Conservation (phyloP, 2,329 filamentous ascomycete genomes). For the Rachicladosporium sp. region DNA sequence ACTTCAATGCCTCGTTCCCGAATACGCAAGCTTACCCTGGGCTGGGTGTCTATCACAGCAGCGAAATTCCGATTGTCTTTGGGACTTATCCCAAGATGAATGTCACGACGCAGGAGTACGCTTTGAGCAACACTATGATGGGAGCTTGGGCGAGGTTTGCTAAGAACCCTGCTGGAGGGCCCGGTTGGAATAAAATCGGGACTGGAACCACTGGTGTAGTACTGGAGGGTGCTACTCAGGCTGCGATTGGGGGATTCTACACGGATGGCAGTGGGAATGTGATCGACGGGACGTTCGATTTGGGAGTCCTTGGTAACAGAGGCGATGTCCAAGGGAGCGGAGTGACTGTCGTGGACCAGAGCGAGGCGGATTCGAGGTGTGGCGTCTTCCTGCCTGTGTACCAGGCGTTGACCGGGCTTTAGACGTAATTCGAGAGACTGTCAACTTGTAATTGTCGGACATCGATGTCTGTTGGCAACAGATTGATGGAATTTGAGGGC, state of each 20-base stretch:
- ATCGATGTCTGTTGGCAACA: no score
- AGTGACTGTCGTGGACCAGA: neutral
- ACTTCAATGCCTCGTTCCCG: slow-evolving; percentile 18
- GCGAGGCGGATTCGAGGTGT: neutral
- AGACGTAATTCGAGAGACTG: no score
- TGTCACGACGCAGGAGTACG: slow-evolving; percentile 7
- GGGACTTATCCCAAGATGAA: slow-evolving; percentile 11
- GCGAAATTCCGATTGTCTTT: slow-evolving; percentile 18
- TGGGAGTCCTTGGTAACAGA: neutral
- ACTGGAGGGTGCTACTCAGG: neutral
- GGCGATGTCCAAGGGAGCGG: neutral
- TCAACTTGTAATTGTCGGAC: no score
- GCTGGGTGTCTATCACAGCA: slow-evolving; percentile 21
- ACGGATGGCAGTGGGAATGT: neutral
- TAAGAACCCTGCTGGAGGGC: slow-evolving; percentile 11
- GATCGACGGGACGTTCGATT: neutral
- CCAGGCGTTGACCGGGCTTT: neutral
- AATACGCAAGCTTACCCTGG: slow-evolving; percentile 12
- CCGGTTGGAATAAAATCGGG: slow-evolving; percentile 15
- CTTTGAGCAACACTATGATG: slow-evolving; percentile 13
- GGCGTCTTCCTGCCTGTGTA: neutral
- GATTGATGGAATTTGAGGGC: no score
- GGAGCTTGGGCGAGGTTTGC: slow-evolving; percentile 12
- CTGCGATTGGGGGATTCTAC: neutral
- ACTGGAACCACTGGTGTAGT: slow-evolving; percentile 1